Conservation (phyloP, 192 early-diverging fungal species). For the Coemansia sp. region DNA sequence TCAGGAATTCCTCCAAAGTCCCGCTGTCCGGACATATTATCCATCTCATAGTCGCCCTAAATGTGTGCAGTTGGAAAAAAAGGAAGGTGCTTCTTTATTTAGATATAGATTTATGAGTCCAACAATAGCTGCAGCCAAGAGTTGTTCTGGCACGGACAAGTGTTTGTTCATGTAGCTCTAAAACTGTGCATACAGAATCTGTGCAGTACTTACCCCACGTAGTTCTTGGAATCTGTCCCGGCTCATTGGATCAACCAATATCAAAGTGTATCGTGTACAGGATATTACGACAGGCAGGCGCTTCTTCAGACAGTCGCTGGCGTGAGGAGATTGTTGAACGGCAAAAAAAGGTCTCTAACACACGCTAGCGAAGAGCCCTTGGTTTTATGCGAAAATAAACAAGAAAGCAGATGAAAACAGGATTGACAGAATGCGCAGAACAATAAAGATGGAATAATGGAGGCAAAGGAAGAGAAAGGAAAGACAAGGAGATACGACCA, state of each 20-base stretch:
- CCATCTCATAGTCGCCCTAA: constrained; percentile 3
- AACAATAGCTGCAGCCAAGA: not conserved
- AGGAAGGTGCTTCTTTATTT: not conserved
- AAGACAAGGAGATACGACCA: too few relatives aligned
- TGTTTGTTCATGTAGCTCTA: not conserved
- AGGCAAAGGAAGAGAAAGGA: too few relatives aligned
- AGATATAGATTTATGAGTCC: not conserved
- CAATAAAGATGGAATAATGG: too few relatives aligned
- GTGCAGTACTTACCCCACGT: constrained; percentile 15
- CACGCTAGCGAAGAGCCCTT: not conserved
- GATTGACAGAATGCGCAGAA: too few relatives aligned
- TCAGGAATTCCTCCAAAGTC: not conserved
- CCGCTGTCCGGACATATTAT: not conserved
- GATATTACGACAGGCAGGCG: not conserved
- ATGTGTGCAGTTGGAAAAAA: not conserved
- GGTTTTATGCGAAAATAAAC: not conserved
- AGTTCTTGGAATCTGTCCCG: constrained; percentile 26
- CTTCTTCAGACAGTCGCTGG: not conserved
- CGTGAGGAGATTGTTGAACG: not conserved
- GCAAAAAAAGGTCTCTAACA: not conserved
- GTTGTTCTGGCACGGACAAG: not conserved
- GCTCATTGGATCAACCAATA: constrained; percentile 11
- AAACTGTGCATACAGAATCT: not conserved
- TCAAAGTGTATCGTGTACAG: not conserved
- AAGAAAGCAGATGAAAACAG: too few relatives aligned